phyloP scores from a whole-genome alignment of 176 grass and related monocot species.

The Cenchrus americanus region DNA sequence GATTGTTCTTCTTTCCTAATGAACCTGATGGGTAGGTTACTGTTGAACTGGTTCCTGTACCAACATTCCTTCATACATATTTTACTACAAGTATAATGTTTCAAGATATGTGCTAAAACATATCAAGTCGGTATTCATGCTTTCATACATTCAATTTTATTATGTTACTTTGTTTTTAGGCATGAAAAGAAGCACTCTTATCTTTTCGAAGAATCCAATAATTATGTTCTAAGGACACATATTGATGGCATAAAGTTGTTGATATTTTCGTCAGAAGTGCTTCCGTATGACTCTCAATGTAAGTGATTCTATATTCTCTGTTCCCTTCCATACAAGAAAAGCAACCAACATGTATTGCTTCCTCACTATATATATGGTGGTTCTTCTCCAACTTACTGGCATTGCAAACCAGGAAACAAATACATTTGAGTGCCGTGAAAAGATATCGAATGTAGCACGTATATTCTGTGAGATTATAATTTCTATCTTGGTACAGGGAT shows the following conservation, averaged over 20 bases:
- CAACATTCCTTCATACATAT: not conserved
- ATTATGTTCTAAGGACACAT: slow-evolving; percentile 48
- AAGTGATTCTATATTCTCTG: slow-evolving; percentile 12
- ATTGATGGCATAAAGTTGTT: slow-evolving; percentile 42
- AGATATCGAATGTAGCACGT: not conserved
- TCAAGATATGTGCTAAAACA: not conserved
- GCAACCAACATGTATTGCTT: not conserved
- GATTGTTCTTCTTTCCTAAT: slow-evolving; percentile 32
- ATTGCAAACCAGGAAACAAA: not conserved
- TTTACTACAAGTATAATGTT: too few relatives aligned
- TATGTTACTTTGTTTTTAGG: slow-evolving; percentile 17
- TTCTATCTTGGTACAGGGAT: slow-evolving; percentile 4
- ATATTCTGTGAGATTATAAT: not conserved
- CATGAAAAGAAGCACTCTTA: slow-evolving; percentile 10
- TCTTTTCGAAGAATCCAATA: not conserved
- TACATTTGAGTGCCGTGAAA: not conserved
- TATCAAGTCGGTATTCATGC: not conserved
- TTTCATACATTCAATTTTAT: slow-evolving; percentile 4
- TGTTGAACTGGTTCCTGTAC: not conserved
- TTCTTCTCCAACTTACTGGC: not conserved
- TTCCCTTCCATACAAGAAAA: slow-evolving; percentile 18
- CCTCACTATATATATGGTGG: not conserved
- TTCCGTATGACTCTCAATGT: slow-evolving; percentile 47
- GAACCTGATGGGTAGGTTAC: slow-evolving; percentile 37
- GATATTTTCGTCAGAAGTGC: slow-evolving; percentile 52